Evolutionary conservation across 1,284 basidiomycete species (phyloP).

Genomic region (Binderoboletus segoi): DNA sequence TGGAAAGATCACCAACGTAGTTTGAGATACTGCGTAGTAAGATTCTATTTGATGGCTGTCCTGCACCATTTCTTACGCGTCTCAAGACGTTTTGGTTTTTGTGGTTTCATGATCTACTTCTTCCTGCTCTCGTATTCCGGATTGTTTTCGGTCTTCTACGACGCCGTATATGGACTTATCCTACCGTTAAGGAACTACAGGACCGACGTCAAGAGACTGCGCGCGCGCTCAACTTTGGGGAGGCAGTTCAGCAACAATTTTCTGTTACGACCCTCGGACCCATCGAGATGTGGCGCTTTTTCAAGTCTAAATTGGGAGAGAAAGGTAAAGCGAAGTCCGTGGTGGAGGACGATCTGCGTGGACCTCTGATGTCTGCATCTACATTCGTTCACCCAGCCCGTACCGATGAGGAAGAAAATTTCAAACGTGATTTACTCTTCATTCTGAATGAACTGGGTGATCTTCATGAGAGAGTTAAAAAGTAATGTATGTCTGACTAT

Average conservation of each 20-base stretch:
- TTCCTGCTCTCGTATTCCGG: conserved; percentile 52
- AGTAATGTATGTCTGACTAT: conserved; percentile 43
- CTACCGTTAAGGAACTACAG: conserved; percentile 54
- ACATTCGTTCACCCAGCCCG: conserved; percentile 4
- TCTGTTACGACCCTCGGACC: conserved; percentile 49
- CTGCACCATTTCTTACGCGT: conserved; percentile 12
- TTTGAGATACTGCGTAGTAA: conserved; percentile 51
- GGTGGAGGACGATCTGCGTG: conserved; percentile 15
- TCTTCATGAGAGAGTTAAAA: conserved; percentile 65
- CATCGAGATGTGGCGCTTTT: conserved; percentile 56
- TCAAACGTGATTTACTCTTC: conserved; percentile 47
- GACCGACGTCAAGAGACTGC: conserved; percentile 50
- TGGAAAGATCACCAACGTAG: conserved; percentile 58
- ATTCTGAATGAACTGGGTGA: conserved; percentile 54
- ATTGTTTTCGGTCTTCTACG: conserved; percentile 52
- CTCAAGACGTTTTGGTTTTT: conserved; percentile 61
- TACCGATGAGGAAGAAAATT: conserved; percentile 38
- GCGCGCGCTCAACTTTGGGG: conserved; percentile 54
- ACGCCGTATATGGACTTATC: conserved; percentile 55
- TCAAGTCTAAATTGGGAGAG: conserved; percentile 38
- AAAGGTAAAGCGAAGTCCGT: conserved; percentile 33
- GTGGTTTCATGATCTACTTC: conserved; percentile 61
- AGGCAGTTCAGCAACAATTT: conserved; percentile 50
- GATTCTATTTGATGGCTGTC: conserved; percentile 27
- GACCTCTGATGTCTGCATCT: neutral